Base-by-base conservation (phyloP, 116 monocot species). In the Phalaenopsis hybrid region DNA sequence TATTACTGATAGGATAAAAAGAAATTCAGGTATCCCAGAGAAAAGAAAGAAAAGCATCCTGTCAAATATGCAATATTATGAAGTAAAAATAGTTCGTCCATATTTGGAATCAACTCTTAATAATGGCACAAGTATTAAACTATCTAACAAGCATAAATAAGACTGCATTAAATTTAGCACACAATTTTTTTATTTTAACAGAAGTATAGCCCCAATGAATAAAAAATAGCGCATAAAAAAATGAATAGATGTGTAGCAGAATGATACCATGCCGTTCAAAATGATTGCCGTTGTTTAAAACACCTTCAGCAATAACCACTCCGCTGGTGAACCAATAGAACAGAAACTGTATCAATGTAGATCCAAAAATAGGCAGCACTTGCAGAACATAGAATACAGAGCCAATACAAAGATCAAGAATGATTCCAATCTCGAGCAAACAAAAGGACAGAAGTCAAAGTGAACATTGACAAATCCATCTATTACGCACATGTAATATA, bases 231-330 rank as follows among this genome's bases (percentile, higher is more conserved):
- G 20, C 59, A 1, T 28, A 6, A 68, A 68, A 44, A 25, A 77
- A 9, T 11, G 37, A 67, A 83, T 44, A 33, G 57, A 81, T 43
- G 84, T 59, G 45, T 52, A 63, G 16, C 6, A 76, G 37, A 81
- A 73, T 72, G 17, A 79, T 94, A 96, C 96, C 96, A 74, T 92
- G 89, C 75, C 82, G 82, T 79, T 88, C 88, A 74, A 94, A 96
- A 84, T 91, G 92, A 23, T 58, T 76, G 21, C 89, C 79, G 74
- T 86, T 86, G 84, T 78, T 31, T 63, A 94, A 89, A 43, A 97
- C 83, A 63, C 87, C 92, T 84, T 94, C 95, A 84, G 95, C 97
- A 84, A 97, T 97, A 68, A 97, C 95, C 79, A 97, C 97, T 57
- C 97, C 97, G 85, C 97, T 97, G 87, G 31, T 5, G 74, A 82